A percentile compares a stretch with the other conserved stretches of the same genome.
Evolutionary conservation across 495 filamentous ascomycete species (phyloP).

Genomic region (Rostrohypoxylon terebratum): DNA sequence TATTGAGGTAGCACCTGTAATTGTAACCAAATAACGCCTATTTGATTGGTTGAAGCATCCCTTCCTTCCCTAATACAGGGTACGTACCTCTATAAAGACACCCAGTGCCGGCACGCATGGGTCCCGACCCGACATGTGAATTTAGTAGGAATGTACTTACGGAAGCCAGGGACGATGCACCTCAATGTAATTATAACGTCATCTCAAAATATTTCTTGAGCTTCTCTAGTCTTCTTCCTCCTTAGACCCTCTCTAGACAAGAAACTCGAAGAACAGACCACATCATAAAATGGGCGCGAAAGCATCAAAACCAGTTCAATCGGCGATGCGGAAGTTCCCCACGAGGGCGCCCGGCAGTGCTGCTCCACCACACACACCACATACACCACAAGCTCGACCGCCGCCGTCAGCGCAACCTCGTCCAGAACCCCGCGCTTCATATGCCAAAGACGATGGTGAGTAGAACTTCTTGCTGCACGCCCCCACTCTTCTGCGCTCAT

Average conservation of each 20-base stretch:
- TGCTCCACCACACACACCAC: slow-evolving; percentile 33
- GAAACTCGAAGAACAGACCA: slow-evolving; percentile 4
- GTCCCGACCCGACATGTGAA: background rate
- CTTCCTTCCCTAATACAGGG: background rate
- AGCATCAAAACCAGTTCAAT: slow-evolving; percentile 52
- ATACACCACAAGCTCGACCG: slow-evolving; percentile 26
- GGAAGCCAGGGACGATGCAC: slow-evolving; percentile 14
- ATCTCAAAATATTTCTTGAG: slow-evolving; percentile 16
- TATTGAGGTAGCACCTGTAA: background rate
- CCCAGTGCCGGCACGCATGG: background rate
- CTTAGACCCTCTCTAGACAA: background rate
- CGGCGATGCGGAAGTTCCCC: slow-evolving; percentile 57
- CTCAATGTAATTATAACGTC: slow-evolving; percentile 39
- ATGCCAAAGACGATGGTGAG: slow-evolving; percentile 55
- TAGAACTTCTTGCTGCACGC: too few relatives aligned
- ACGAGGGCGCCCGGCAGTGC: slow-evolving; percentile 52
- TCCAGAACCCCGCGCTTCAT: slow-evolving; percentile 45
- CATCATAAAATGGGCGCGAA: slow-evolving; percentile 44
- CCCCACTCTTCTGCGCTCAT: too few relatives aligned
- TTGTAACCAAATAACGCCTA: slow-evolving; percentile 1
- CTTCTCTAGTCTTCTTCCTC: background rate
- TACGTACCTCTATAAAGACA: background rate
- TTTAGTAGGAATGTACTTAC: background rate
- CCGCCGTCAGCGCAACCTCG: slow-evolving; percentile 31
- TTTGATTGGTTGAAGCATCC: slow-evolving; percentile 1